Percentiles rank a stretch among this genome's conserved stretches.
Evolutionary conservation across 257 asterid species (phyloP).

Genomic region (Echium plantagineum): DNA sequence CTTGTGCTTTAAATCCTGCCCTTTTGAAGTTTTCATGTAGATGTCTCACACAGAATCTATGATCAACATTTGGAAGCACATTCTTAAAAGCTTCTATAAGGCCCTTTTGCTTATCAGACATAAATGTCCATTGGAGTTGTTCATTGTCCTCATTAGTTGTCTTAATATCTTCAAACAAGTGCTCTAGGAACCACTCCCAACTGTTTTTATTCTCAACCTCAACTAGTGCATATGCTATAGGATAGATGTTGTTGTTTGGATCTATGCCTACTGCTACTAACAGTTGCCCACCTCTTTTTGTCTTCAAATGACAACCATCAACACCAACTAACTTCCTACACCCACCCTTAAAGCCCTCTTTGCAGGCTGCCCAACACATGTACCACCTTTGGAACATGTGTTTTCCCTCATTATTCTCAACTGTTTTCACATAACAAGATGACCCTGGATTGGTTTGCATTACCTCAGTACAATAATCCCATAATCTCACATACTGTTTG

Average conservation of each 20-base stretch:
- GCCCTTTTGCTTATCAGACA: too few relatives aligned
- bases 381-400: too few relatives aligned
- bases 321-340: neutral
- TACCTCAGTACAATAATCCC: too few relatives aligned
- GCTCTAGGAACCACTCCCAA: conserved; percentile 5
- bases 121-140: too few relatives aligned
- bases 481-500: too few relatives aligned
- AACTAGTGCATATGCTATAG: conserved; percentile 12
- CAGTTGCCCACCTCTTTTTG: neutral
- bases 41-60: conserved; percentile 6
- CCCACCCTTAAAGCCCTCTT: neutral
- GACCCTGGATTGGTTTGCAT: too few relatives aligned
- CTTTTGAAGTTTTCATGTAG: conserved; percentile 4
- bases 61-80: neutral
- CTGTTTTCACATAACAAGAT: too few relatives aligned
- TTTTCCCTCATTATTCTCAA: too few relatives aligned
- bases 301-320: neutral
- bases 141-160: neutral
- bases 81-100: conserved; percentile 3
- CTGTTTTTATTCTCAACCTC: conserved; percentile 4
- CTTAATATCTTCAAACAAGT: neutral
- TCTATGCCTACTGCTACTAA: conserved; percentile 3
- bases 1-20: neutral
- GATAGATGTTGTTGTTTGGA: conserved; percentile 10
- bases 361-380: neutral